A percentile compares a stretch with the other conserved stretches of the same genome.
Evolutionary conservation across 1,139 yeast species (phyloP).

Genomic region (Pichia sp.): DNA sequence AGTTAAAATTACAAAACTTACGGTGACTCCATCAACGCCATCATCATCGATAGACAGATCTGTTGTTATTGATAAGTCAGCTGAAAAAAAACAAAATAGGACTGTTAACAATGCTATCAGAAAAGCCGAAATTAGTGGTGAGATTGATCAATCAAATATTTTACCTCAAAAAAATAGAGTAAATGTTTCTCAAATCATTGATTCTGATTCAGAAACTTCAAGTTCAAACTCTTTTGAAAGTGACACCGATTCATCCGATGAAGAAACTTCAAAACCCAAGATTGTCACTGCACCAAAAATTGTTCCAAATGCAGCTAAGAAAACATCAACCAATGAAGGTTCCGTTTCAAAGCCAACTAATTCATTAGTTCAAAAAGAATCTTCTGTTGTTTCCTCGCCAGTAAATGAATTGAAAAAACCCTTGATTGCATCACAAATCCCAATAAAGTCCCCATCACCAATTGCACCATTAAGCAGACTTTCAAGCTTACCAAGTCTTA

Average conservation of each 20-base stretch:
- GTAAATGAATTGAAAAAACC: neutral
- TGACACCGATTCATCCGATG: slow-evolving; percentile 12
- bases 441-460: neutral
- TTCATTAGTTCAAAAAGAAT: neutral
- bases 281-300: slow-evolving; percentile 33
- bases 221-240: slow-evolving; percentile 2
- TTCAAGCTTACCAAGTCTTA: slow-evolving; percentile 44
- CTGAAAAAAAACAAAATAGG: neutral
- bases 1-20: slow-evolving; percentile 7
- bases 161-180: slow-evolving; percentile 9
- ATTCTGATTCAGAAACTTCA: neutral
- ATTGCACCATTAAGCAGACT: slow-evolving; percentile 5
- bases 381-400: neutral
- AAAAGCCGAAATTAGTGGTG: slow-evolving; percentile 16
- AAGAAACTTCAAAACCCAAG: slow-evolving; percentile 19
- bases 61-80: neutral
- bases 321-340: neutral
- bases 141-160: slow-evolving; percentile 16
- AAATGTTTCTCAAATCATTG: neutral
- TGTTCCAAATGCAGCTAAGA: neutral
- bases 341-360: neutral
- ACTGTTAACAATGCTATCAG: slow-evolving; percentile 9
- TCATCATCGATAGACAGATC: neutral
- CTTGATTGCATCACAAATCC: neutral
- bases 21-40: neutral